Evolutionary conservation across 768 basidiomycete genomes (phyloP).

Genomic region (Trametes meyenii): DNA sequence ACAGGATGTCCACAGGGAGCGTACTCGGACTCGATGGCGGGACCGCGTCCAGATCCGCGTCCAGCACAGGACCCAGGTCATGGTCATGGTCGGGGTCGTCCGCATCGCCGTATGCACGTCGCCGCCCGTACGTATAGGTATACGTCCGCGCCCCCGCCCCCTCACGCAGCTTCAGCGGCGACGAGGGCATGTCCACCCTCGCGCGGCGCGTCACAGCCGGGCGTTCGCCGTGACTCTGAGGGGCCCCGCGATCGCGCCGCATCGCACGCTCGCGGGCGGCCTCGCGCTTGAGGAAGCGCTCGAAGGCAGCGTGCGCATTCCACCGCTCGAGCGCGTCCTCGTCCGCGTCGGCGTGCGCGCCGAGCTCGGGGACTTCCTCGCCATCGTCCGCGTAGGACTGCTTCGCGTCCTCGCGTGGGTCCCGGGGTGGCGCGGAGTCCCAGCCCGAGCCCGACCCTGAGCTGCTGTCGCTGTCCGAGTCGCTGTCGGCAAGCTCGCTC

Average conservation of each 20-base stretch:
- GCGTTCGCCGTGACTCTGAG: too few species aligned
- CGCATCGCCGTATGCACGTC: background rate
- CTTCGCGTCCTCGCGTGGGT: background rate
- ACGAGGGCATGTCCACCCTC: background rate
- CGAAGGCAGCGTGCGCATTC: slow-evolving; percentile 33
- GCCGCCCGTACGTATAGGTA: background rate
- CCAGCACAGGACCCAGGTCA: background rate
- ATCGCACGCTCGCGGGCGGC: slow-evolving; percentile 25
- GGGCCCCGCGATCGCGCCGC: slow-evolving; percentile 8
- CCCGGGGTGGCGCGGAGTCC: background rate
- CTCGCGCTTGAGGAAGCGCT: slow-evolving; percentile 32
- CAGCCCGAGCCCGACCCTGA: background rate
- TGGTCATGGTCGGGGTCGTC: background rate
- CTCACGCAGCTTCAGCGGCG: slow-evolving; percentile 2
- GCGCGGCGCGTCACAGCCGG: too few species aligned
- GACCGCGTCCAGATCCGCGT: slow-evolving; percentile 3
- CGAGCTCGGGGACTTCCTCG: slow-evolving; percentile 20
- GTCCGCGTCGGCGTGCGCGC: slow-evolving; percentile 12
- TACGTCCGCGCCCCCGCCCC: background rate
- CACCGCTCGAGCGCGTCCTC: slow-evolving; percentile 30
- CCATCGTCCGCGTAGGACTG: background rate
- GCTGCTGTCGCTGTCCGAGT: background rate
- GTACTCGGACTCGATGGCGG: slow-evolving; percentile 21
- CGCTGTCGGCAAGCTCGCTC: too few species aligned
- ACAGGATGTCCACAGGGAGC: slow-evolving; percentile 14